phyloP scores from a whole-genome alignment of 768 basidiomycete genomes.

The Naganishia randhawae region DNA sequence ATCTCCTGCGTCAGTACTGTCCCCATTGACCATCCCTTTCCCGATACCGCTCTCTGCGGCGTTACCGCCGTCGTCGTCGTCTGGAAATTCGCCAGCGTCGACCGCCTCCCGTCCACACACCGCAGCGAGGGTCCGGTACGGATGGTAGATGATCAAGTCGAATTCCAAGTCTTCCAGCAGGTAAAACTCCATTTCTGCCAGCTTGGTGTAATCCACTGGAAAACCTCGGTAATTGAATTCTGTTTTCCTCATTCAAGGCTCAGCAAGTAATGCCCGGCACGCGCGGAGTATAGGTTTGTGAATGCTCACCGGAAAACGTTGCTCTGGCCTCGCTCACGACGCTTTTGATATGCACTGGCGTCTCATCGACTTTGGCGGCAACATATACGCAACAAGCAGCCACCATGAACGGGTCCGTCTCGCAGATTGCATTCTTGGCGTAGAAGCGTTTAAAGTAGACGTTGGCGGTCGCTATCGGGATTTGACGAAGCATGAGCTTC shows the following conservation, averaged over 20 bases:
- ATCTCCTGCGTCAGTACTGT: constrained; percentile 30
- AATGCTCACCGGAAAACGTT: constrained; percentile 9
- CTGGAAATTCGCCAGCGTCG: constrained; percentile 51
- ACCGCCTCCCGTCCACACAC: constrained; percentile 64
- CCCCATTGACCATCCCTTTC: constrained; percentile 59
- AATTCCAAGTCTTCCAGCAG: constrained; percentile 94
- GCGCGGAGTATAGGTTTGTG: not conserved
- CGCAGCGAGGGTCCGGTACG: constrained; percentile 80
- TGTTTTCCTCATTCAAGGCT: not conserved
- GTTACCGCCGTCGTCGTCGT: constrained; percentile 25
- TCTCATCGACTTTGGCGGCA: constrained; percentile 95
- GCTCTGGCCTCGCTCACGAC: constrained; percentile 70
- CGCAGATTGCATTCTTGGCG: constrained; percentile 88
- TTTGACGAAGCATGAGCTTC: constrained; percentile 74
- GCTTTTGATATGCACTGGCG: constrained; percentile 88
- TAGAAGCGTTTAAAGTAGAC: constrained; percentile 97
- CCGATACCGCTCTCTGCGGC: constrained; percentile 52
- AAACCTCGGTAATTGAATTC: constrained; percentile 52
- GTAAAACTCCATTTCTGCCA: constrained; percentile 99
- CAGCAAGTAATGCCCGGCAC: not conserved
- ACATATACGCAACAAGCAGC: constrained; percentile 91
- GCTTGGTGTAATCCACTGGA: constrained; percentile 77
- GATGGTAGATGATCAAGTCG: constrained; percentile 87
- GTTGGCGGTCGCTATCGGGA: constrained; percentile 86
- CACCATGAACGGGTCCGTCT: constrained; percentile 91